Percentiles rank a stretch among this genome's conserved stretches.
Evolutionary conservation across 192 early-diverging fungal species (phyloP).

Genomic region (Coemansia sp.): DNA sequence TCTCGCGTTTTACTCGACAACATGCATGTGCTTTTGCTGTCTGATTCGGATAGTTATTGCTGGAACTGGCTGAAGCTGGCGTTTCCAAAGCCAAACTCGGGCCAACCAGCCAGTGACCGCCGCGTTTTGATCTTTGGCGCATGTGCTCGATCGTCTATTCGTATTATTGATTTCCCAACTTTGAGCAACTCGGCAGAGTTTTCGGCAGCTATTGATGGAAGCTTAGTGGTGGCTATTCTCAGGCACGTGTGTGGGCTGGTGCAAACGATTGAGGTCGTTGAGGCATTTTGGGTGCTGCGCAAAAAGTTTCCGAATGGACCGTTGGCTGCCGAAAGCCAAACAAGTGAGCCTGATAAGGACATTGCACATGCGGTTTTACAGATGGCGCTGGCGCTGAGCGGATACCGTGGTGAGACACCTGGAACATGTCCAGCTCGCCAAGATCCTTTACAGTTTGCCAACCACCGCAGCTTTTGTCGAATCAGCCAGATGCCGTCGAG

Average conservation of each 20-base stretch:
- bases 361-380: background rate
- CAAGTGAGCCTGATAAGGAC: background rate
- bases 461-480: background rate
- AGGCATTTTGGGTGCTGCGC: conserved; percentile 34
- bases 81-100: background rate
- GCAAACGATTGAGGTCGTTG: conserved; percentile 32
- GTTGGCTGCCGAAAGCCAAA: background rate
- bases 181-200: background rate
- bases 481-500: background rate
- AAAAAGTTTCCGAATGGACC: conserved; percentile 30
- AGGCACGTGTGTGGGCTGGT: conserved; percentile 18
- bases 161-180: conserved; percentile 21
- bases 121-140: conserved; percentile 36
- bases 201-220: conserved; percentile 4
- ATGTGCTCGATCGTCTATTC: conserved; percentile 34
- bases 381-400: background rate
- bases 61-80: conserved; percentile 38
- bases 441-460: background rate
- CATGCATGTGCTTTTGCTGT: conserved; percentile 29
- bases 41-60: conserved; percentile 26
- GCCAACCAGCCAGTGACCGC: background rate
- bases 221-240: conserved; percentile 8
- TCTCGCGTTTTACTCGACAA: conserved; percentile 38
- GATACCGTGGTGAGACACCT: background rate
- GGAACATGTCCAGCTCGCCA: background rate